A percentile compares a stretch with the other conserved stretches of the same genome.
These are phyloP conservation scores for Cucurbita moschata DNA, from an alignment of 306 rosid genomes.

Conservation along the genomic window DNA sequence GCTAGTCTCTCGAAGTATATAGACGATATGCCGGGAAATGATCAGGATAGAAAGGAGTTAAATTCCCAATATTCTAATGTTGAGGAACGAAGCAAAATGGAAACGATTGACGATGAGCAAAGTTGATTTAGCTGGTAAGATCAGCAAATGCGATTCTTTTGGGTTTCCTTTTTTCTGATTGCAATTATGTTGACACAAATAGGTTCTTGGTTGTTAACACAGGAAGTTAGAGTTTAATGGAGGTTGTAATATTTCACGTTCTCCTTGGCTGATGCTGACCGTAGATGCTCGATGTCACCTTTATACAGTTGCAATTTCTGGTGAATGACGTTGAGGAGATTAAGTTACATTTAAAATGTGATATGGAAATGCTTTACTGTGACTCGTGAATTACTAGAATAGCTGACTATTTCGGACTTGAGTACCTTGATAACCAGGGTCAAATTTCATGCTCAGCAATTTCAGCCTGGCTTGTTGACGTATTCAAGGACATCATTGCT, in stretches of 20 bases:
- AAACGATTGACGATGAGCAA: constrained; percentile 21
- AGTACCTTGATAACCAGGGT: background rate
- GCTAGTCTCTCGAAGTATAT: constrained; percentile 10
- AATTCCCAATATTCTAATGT: background rate
- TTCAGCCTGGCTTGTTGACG: background rate
- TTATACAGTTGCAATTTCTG: background rate
- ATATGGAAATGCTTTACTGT: background rate
- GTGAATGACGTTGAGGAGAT: background rate
- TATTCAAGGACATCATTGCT: constrained; percentile 5
- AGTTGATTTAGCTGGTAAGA: constrained; percentile 32
- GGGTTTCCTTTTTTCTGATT: background rate
- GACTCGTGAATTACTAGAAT: background rate
- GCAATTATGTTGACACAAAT: constrained; percentile 17
- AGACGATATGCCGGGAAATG: constrained; percentile 18
- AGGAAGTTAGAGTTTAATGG: constrained; percentile 14
- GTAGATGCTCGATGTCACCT: constrained; percentile 12
- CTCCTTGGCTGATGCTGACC: background rate
- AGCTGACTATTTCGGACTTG: background rate
- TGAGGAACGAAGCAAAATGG: constrained; percentile 18
- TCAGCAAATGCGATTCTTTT: background rate
- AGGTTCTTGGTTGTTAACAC: constrained; percentile 11
- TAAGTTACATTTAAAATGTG: background rate
- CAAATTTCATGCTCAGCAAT: background rate
- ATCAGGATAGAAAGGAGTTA: constrained; percentile 13
- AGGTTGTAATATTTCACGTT: background rate